Evolutionary conservation across 2,329 filamentous ascomycete genomes (phyloP), one percentile per base, ranked within the genome.

Genomic region (Diplodia intermedia): DNA sequence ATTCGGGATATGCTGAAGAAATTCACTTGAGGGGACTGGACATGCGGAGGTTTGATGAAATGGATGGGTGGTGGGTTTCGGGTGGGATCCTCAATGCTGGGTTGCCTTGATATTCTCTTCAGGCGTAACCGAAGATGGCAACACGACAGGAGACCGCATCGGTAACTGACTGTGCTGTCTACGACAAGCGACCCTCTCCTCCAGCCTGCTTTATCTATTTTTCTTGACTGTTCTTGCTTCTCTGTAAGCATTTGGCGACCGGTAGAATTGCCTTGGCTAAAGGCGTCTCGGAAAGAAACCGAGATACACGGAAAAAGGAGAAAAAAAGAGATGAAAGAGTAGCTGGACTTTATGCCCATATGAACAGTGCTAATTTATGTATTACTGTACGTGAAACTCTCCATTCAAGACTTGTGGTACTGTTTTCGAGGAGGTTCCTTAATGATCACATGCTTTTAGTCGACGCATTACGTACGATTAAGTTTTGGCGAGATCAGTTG

Each of bases 1-100:
- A 26, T 40, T 40, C 50, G 31, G 60, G 60, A 38, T 29, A 26
- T 52, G 60, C 47, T 63, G 2, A 52, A 52, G 31, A 63, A 33
- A 47, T 63, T 63, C 38, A 14, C 60, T 63, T 63, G 11, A 61
- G 38, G 18, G 31, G 33, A 43, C 9, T 33, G 18, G 53, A 11
- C 18, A 36, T 52, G 49, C 20, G n/a, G 49, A 14, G 49, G 20
- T 43, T 7, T n/a, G 40, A 15, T 43, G 18, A 15, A 26, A 4
- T 26, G 15, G 8, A 43, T 47, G 43, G n/a, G 5, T 47, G 18
- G 8, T 20, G n/a, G n/a, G 6, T 14, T 47, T 47, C 8, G 7
- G n/a, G 8, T 47, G 43, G n/a, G 7, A n/a, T 47, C 18, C 9
- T 20, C 3, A 11, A 47, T 47, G 43, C 7, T n/a, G 8, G 43